Evolutionary conservation across 352 stramenopile species (phyloP), one percentile per base, ranked within the genome.

Genomic region (Phytophthora tentaculata): DNA sequence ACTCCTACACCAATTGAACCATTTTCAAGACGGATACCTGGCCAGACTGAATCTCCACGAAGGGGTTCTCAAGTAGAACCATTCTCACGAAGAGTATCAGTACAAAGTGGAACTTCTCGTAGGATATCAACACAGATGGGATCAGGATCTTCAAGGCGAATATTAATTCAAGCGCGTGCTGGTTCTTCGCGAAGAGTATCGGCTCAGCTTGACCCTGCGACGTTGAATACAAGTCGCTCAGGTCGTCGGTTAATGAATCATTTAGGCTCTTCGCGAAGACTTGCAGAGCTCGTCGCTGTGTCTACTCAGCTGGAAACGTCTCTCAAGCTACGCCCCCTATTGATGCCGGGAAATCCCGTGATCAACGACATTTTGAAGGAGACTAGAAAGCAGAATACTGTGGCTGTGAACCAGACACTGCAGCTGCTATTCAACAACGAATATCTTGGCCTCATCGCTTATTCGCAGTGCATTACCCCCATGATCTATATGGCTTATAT

Each of bases 381-480:
- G 23, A 73, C 69, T 13, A 51, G 71, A 5, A 72, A 72, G 41
- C 70, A 82, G 16, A 79, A 79, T 52, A 78, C 74, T 0, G 41
- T 66, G n/a, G 64, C 65, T 0, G 65, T 83, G 20, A 73, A 83
- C 20, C 69, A 80, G 45, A 77, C 69, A 17, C 59, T 79, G 17
- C 73, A 77, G 29, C 39, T 84, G 50, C 70, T 84, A 12, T 84
- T 84, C 23, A 72, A 79, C 22, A 80, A 74, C 52, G 76, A 84
- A 9, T 81, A 84, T 41, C 62, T 84, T 16, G 70, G 59, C 6
- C 67, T 81, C 19, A 73, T 80, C 17, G 70, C 63, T 17, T 84
- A 81, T 20, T 59, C 75, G 0, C 69, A 81, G 52, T 73, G 62
- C 23, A 69, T 81, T 22, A 73, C 67, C 2, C 76, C 76, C 0